Base-by-base conservation (phyloP, 2,329 filamentous ascomycete genomes). In the Colletotrichum chrysophilum region DNA sequence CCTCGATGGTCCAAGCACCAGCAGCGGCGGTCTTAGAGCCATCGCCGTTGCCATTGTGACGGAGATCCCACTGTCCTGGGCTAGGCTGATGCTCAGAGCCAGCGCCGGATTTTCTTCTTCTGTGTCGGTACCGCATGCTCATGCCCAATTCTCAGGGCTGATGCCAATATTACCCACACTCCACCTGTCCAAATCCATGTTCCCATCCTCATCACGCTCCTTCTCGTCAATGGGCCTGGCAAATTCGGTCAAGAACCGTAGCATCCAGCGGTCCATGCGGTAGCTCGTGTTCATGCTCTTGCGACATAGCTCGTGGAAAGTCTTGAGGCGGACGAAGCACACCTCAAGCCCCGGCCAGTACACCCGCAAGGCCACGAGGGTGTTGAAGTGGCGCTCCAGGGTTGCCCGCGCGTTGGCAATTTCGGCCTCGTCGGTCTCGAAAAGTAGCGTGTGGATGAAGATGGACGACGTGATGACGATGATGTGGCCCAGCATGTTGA, bases 381-480 rank as follows among this genome's bases (percentile, higher is more conserved):
- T 85, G 75, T 85, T 81, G 71, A 89, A 89, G 71, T 89, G 89
- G 24, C 80, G 80, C 76, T 87, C 86, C 2, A 89, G 80, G 9
- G 83, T 81, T 12, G 71, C 75, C 34, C 83, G 82, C 3, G 87
- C 84, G 5, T 79, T 77, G 0, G 77, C 71, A 9, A 87, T 84
- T 62, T 86, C 81, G 6, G 72, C 76, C 24, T 86, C 83, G 24
- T 84, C 81, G 2, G 79, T 79, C 64, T 81, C 81, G 71, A 88
- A 88, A 1, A 89, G 82, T 2, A 89, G 80, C 0, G 81, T 88
- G 71, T 89, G 87, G 14, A 89, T 83, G 65, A 88, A 84, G 1
- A 88, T 83, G 0, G 87, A 87, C 1, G 87, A 89, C 1, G 86
- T 83, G 32, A 89, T 85, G 12, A 88, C 85, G 7, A 87, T 80